phyloP scores from a whole-genome alignment of 441 rosid species.

The Rhodomyrtus psidioides region DNA sequence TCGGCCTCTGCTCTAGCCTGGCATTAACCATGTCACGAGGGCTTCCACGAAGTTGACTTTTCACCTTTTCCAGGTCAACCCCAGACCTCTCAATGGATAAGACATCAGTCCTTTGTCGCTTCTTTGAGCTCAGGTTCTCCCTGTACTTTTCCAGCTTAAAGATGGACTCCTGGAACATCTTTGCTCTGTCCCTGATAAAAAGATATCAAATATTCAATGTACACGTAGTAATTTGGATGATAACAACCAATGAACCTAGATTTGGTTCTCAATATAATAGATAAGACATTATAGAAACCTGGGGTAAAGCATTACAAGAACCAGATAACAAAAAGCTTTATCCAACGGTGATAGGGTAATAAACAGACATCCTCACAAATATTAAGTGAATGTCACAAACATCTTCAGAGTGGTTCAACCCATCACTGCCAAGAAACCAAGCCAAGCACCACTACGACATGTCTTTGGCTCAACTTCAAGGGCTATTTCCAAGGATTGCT shows the following conservation, averaged over 20 bases:
- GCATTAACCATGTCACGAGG: constrained; percentile 33
- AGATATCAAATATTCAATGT: constrained; percentile 5
- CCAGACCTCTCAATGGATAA: constrained; percentile 36
- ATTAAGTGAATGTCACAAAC: background rate
- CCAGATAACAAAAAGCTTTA: background rate
- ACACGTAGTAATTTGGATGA: background rate
- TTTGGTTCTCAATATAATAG: background rate
- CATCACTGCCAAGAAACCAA: background rate
- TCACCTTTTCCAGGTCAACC: constrained; percentile 39
- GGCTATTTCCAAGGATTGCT: background rate
- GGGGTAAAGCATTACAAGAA: background rate
- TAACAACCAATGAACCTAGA: background rate
- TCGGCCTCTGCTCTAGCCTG: constrained; percentile 48
- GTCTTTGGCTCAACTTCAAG: background rate
- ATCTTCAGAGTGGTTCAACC: background rate
- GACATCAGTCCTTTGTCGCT: constrained; percentile 41
- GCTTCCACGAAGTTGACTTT: constrained; percentile 44
- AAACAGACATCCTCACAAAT: background rate
- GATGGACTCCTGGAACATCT: constrained; percentile 44
- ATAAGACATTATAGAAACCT: background rate
- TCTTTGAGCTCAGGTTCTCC: constrained; percentile 47
- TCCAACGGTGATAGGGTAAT: background rate
- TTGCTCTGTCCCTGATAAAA: constrained; percentile 48
- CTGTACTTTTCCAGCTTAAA: constrained; percentile 41
- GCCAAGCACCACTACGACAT: background rate